Percentiles rank a stretch among this genome's conserved stretches.
Evolutionary conservation across 257 asterid species (phyloP).

Genomic region (Jacaranda mimosifolia): DNA sequence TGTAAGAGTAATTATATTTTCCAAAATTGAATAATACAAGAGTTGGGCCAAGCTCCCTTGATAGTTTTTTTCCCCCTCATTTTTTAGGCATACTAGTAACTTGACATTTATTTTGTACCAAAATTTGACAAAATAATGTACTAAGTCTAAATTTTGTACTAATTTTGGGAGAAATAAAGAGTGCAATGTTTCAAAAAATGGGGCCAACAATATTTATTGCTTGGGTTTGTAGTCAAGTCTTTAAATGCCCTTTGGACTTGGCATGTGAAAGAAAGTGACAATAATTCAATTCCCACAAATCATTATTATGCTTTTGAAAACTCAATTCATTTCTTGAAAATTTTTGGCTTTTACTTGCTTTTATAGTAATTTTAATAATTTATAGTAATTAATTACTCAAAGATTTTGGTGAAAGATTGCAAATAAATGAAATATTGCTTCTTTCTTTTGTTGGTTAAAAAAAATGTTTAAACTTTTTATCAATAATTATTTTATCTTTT

Average conservation of each 20-base stretch:
- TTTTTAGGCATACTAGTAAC: neutral
- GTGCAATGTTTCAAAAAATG: neutral
- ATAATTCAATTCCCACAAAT: constrained; percentile 29
- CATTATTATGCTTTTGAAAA: constrained; percentile 27
- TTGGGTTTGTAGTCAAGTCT: constrained; percentile 27
- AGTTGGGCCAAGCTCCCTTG: neutral
- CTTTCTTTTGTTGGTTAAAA: no score
- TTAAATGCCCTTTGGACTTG: constrained; percentile 33
- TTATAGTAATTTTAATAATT: neutral
- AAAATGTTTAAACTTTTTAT: no score
- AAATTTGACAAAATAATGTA: neutral
- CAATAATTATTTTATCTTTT: neutral
- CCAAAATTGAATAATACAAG: neutral
- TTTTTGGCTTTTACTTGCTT: neutral
- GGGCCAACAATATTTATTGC: constrained; percentile 35
- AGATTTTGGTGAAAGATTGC: neutral
- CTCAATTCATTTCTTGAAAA: neutral
- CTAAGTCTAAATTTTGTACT: neutral
- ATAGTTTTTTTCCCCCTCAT: no score
- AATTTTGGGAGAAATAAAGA: constrained; percentile 16
- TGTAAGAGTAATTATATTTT: no score
- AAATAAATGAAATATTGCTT: neutral
- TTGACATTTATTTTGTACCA: no score
- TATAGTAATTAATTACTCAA: neutral
- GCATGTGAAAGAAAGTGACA: constrained; percentile 38